Base-by-base conservation (phyloP, 768 basidiomycete species). In the Phylloporus sp. region DNA sequence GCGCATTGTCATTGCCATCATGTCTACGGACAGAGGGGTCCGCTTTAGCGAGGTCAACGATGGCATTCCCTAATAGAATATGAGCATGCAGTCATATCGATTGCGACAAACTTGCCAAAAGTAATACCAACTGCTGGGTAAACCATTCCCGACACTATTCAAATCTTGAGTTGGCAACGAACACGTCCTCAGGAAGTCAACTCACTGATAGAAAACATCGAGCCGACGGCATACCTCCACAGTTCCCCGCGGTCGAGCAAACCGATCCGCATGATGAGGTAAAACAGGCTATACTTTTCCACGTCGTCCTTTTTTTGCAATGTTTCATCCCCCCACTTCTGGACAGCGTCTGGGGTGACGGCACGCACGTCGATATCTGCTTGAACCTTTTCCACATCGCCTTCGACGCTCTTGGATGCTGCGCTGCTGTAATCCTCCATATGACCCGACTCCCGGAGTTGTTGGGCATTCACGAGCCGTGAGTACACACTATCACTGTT, bases 401-500 rank as follows among this genome's bases (percentile, higher is more conserved):
- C 53, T 14, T 42, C 49, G 9, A 40, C 56, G 3, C 50, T 55
- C 2, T 39, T 56, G 8, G n/a, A n/a, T n/a, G n/a, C n/a, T n/a
- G 49, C 56, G 38, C 52, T 58, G 13, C 54, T 49, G 4, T 18
- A 51, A n/a, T n/a, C n/a, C 40, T 68, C 67, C 20, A n/a, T n/a
- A n/a, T n/a, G n/a, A n/a, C 59, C 51, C 20, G 54, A 34, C 57
- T 90, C 86, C 15, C 86, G 81, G 5, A 93, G 76, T 56, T 74
- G 81, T 71, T 92, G 90, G 2, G 90, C 82, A 33, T 78, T 76
- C 6, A 92, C 90, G 13, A 93, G 80, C 20, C 79, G 75, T 2
- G 80, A 69, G 67, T 93, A 93, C 3, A 87, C 73, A 42, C 89
- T 80, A 17, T 79, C 74, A 41, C 74, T 67, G 44, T 76, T 58